A percentile compares a stretch with the other conserved stretches of the same genome.
phyloP scores from a whole-genome alignment of 345 rosid genomes.

The Gossypium sturtianum region DNA sequence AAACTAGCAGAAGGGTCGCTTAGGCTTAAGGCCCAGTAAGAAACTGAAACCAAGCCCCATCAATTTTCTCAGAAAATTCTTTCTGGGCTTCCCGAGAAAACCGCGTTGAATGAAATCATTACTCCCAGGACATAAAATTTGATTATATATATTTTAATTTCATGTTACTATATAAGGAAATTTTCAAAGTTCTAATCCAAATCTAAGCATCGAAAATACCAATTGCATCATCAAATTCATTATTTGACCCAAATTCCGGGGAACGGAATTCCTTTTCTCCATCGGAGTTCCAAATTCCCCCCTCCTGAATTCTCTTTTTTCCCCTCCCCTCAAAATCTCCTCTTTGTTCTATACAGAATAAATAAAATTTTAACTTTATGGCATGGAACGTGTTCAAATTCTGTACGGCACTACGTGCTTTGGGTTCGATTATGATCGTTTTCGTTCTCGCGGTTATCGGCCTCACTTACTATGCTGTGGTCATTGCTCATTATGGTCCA shows the following conservation, averaged over 20 bases:
- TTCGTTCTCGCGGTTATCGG: constrained; percentile 57
- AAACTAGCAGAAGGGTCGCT: no score
- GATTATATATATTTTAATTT: no score
- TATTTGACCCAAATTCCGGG: background rate
- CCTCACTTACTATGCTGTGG: constrained; percentile 60
- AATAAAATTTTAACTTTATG: constrained; percentile 21
- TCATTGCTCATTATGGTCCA: constrained; percentile 58
- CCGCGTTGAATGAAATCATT: background rate
- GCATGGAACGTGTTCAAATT: constrained; percentile 79
- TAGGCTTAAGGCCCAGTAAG: no score
- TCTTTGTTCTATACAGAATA: background rate
- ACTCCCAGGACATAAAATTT: background rate
- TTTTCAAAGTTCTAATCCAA: background rate
- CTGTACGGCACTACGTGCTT: constrained; percentile 71
- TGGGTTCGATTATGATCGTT: constrained; percentile 71
- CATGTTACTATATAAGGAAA: no score
- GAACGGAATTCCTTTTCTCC: constrained; percentile 7
- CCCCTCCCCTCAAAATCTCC: background rate
- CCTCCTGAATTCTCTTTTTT: no score
- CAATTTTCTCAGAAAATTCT: background rate
- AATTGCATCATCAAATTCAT: background rate
- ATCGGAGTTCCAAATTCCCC: constrained; percentile 8
- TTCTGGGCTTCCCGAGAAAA: background rate
- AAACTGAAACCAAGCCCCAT: background rate
- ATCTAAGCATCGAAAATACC: background rate